These are phyloP conservation scores for Kluyveromyces siamensis DNA, from an alignment of 805 yeast genomes.

Conservation along the genomic window DNA sequence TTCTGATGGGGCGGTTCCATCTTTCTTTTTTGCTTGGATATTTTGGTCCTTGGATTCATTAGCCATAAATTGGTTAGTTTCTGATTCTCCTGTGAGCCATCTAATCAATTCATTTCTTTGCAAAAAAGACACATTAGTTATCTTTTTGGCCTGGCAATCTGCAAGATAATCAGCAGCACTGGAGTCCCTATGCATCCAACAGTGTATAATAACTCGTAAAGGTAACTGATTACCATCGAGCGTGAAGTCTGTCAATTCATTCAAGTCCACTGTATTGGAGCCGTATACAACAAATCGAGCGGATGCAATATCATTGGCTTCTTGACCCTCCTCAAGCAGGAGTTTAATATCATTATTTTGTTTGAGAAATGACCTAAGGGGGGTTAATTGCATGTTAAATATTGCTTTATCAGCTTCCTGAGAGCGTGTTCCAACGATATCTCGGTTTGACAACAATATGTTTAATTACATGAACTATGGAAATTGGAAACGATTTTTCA, in stretches of 20 bases:
- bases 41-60: conserved; percentile 2
- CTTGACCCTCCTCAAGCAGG: conserved; percentile 12
- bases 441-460: not conserved
- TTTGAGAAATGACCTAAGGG: conserved; percentile 15
- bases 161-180: conserved; percentile 75
- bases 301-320: conserved; percentile 33
- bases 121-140: conserved; percentile 68
- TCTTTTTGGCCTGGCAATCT: conserved; percentile 53
- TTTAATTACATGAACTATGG: too few species aligned
- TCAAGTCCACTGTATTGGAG: conserved; percentile 28
- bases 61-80: conserved; percentile 46
- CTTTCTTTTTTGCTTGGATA: conserved; percentile 3
- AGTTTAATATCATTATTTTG: conserved; percentile 12
- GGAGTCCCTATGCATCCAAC: conserved; percentile 69
- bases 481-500: not conserved
- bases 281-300: conserved; percentile 20
- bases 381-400: conserved; percentile 1
- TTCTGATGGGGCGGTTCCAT: conserved; percentile 1
- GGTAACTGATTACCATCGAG: conserved; percentile 41
- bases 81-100: conserved; percentile 68
- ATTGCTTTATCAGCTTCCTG: not conserved
- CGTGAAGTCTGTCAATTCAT: conserved; percentile 44
- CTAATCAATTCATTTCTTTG: conserved; percentile 78
- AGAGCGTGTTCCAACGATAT: too few species aligned
- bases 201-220: conserved; percentile 57